These are phyloP conservation scores for Starmera pachycereana DNA, from an alignment of 805 yeast genomes.

Conservation along the genomic window DNA sequence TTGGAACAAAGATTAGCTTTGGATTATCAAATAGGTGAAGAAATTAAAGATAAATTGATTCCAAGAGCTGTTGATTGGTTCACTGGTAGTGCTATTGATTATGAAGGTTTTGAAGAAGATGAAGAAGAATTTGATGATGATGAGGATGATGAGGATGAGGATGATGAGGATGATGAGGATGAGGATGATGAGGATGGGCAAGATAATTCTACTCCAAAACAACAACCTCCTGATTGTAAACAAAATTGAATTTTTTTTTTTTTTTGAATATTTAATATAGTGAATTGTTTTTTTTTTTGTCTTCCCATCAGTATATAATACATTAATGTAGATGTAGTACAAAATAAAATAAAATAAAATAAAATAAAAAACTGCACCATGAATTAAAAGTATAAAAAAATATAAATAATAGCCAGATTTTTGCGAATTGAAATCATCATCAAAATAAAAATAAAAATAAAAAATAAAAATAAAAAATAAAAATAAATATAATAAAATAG, in stretches of 20 bases:
- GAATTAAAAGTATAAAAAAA: too few relatives aligned
- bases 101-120: constrained; percentile 51
- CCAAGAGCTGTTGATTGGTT: constrained; percentile 99
- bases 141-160: constrained; percentile 28
- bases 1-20: constrained; percentile 78
- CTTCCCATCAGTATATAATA: too few relatives aligned
- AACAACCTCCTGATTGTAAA: constrained; percentile 70
- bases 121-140: constrained; percentile 52
- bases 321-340: too few relatives aligned
- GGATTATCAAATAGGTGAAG: constrained; percentile 94
- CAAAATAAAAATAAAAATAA: too few relatives aligned
- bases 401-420: too few relatives aligned
- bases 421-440: too few relatives aligned
- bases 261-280: neutral
- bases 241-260: constrained; percentile 34
- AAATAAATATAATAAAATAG: too few relatives aligned
- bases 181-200: constrained; percentile 30
- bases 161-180: constrained; percentile 29
- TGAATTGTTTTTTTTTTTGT: neutral
- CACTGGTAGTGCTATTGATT: constrained; percentile 90
- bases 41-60: constrained; percentile 87
- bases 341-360: too few relatives aligned
- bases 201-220: constrained; percentile 27
- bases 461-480: too few relatives aligned
- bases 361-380: too few relatives aligned